These are phyloP conservation scores for Phanerochaete carnosa DNA, from an alignment of 768 basidiomycete genomes.

Conservation along the genomic window DNA sequence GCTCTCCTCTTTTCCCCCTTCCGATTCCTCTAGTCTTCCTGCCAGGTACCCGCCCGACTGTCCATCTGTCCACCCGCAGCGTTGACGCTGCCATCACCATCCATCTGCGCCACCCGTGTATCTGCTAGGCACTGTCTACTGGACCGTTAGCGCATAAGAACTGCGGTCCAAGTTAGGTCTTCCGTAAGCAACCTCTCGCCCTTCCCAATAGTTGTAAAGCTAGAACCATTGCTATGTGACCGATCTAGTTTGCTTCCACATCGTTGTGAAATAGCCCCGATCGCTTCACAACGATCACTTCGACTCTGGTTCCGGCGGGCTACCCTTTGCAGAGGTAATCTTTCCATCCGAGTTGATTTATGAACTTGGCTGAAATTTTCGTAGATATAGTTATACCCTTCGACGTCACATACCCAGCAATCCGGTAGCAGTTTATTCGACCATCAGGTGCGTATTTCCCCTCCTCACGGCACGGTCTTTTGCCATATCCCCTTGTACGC, in stretches of 20 bases:
- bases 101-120: background rate
- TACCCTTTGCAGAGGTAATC: background rate
- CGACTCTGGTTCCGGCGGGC: background rate
- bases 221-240: background rate
- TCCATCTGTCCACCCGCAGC: background rate
- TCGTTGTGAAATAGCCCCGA: background rate
- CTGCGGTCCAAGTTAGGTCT: background rate
- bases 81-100: background rate
- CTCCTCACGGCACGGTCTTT: too few species aligned
- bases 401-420: too few species aligned
- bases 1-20: background rate
- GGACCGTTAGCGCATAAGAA: background rate
- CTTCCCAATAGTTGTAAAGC: background rate
- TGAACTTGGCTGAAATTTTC: background rate
- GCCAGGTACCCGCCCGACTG: background rate
- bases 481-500: background rate
- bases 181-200: background rate
- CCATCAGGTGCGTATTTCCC: too few species aligned
- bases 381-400: background rate
- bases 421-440: too few species aligned
- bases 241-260: background rate
- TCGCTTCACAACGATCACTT: background rate
- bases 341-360: background rate
- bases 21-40: background rate
- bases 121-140: background rate